These are phyloP conservation scores for Sphaerobolus stellatus DNA, from an alignment of 1,284 basidiomycete genomes.

Conservation along the genomic window DNA sequence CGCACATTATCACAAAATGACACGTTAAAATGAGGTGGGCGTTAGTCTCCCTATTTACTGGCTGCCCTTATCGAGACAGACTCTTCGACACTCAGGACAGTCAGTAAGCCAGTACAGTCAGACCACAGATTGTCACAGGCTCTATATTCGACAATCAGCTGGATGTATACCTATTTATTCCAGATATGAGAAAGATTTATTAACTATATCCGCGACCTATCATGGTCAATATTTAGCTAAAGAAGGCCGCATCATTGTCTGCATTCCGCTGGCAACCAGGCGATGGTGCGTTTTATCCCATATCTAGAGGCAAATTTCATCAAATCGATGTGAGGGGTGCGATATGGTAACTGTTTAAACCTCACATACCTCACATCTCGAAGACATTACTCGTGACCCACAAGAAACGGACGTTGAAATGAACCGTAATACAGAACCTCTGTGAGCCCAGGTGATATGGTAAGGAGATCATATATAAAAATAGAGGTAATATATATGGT, in stretches of 20 bases:
- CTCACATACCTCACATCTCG: conserved; percentile 46
- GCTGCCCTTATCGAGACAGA: too few relatives aligned
- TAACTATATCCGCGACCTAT: not conserved
- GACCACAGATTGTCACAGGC: too few relatives aligned
- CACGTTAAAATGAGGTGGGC: too few relatives aligned
- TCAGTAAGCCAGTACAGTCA: too few relatives aligned
- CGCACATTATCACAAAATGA: too few relatives aligned
- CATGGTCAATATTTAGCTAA: conserved; percentile 13
- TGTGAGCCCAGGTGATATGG: conserved; percentile 21
- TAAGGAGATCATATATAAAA: not conserved
- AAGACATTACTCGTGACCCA: conserved; percentile 41
- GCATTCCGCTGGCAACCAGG: conserved; percentile 52
- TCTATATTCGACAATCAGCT: too few relatives aligned
- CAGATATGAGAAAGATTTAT: not conserved
- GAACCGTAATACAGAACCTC: conserved; percentile 48
- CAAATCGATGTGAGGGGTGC: not conserved
- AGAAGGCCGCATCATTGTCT: conserved; percentile 54
- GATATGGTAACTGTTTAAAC: not conserved
- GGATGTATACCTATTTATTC: too few relatives aligned
- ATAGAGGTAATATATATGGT: not conserved
- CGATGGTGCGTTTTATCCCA: conserved; percentile 53
- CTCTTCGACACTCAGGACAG: too few relatives aligned
- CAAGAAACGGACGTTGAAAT: conserved; percentile 47
- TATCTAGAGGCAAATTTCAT: conserved; percentile 36
- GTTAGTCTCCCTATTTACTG: too few relatives aligned